Percentiles rank a stretch among this genome's conserved stretches.
These are phyloP conservation scores for Tilletia setariae DNA, from an alignment of 1,284 basidiomycete genomes.

Conservation along the genomic window DNA sequence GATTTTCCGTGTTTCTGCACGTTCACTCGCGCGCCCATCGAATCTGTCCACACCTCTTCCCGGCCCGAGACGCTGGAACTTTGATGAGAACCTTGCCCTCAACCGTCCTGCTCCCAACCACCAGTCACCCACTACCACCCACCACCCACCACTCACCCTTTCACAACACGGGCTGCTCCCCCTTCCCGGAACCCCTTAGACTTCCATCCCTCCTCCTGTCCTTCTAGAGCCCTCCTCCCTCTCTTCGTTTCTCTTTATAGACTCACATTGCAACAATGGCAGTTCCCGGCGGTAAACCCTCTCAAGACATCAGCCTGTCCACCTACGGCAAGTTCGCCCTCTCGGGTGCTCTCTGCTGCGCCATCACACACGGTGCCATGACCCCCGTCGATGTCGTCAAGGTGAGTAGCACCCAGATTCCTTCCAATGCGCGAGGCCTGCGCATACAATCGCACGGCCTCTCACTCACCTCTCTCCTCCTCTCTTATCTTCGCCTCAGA, in stretches of 20 bases:
- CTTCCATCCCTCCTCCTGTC: neutral
- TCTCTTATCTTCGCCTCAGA: slow-evolving; percentile 61
- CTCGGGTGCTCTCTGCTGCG: slow-evolving; percentile 87
- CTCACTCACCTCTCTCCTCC: neutral
- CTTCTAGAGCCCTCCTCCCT: neutral
- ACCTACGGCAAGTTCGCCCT: slow-evolving; percentile 62
- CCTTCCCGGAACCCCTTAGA: too few species aligned
- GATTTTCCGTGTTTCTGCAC: too few species aligned
- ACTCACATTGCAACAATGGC: neutral
- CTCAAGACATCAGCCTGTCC: slow-evolving; percentile 30
- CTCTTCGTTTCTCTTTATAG: neutral
- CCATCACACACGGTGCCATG: slow-evolving; percentile 75
- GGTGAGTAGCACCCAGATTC: neutral
- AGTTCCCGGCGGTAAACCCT: neutral
- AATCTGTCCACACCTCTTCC: too few species aligned
- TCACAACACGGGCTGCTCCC: too few species aligned
- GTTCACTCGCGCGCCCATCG: too few species aligned
- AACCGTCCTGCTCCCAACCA: too few species aligned
- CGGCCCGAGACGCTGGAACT: too few species aligned
- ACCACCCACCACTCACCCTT: too few species aligned
- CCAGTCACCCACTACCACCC: too few species aligned
- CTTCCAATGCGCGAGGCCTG: neutral
- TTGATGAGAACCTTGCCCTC: too few species aligned
- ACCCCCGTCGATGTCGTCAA: slow-evolving; percentile 48
- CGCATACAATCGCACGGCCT: neutral